phyloP scores from a whole-genome alignment of 352 stramenopile species.

The Blastocystis hominis region DNA sequence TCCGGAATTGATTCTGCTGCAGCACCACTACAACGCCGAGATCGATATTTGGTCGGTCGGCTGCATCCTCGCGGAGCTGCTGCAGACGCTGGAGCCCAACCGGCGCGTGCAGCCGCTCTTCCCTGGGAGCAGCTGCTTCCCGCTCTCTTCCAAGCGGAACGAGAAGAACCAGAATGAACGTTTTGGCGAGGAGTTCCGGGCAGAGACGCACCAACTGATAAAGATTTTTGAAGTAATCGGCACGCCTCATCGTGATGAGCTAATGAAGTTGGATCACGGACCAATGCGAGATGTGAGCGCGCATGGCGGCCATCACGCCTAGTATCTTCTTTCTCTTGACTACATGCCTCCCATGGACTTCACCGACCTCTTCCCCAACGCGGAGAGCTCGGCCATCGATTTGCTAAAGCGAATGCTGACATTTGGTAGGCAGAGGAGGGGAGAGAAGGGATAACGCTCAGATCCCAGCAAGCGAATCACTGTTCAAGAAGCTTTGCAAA shows the following conservation, averaged over 20 bases:
- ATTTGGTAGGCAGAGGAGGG: conserved; percentile 62
- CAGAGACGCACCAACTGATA: conserved; percentile 59
- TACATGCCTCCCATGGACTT: conserved; percentile 60
- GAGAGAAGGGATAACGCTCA: not conserved
- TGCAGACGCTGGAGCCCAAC: conserved; percentile 52
- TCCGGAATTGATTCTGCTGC: conserved; percentile 79
- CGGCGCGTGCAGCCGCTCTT: conserved; percentile 34
- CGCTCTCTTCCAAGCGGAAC: conserved; percentile 39
- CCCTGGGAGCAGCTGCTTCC: conserved; percentile 58
- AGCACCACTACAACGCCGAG: conserved; percentile 79
- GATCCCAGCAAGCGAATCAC: conserved; percentile 87
- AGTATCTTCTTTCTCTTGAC: conserved; percentile 48
- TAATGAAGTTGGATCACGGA: conserved; percentile 39
- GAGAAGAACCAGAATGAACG: conserved; percentile 55
- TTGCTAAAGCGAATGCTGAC: conserved; percentile 74
- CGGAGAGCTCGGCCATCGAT: conserved; percentile 70
- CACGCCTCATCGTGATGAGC: conserved; percentile 52
- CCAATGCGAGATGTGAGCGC: conserved; percentile 46
- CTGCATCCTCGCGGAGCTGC: conserved; percentile 78
- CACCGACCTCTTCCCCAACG: conserved; percentile 66
- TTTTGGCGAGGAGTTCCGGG: conserved; percentile 56
- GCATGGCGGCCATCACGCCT: not conserved
- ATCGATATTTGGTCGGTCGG: conserved; percentile 98
- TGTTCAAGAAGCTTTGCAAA: conserved; percentile 79
- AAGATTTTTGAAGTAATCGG: conserved; percentile 63